Evolutionary conservation across 768 basidiomycete species (phyloP), one percentile per base, ranked within the genome.

Genomic region (Polyporus arcularius): DNA sequence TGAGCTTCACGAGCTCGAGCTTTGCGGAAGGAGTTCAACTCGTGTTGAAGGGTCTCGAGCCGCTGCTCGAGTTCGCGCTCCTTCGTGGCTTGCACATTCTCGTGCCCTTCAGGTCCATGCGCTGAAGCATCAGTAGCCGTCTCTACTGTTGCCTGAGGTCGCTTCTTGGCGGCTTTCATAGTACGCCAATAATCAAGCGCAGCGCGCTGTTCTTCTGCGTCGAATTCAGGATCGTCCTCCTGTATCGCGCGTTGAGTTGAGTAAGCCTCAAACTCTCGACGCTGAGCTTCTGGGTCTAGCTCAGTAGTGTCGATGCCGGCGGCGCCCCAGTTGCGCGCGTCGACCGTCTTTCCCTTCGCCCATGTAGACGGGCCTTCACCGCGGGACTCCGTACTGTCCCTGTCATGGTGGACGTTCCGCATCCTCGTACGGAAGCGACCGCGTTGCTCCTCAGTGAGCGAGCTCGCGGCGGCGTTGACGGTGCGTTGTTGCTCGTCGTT

Each of bases 271-370:
- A 45, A 35, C 46, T 52, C 62, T 0, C 53, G 55, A 6, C 40
- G 45, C 56, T 68, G 67, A n/a, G 60, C 57, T 0, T 65, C 62
- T 11, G 59, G 62, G 28, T 68, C 60, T 0, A 68, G 38, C 41
- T 68, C 67, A 0, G 53, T 48, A 7, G 48, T 2, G 1, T 55
- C 61, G 15, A 68, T 59, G 12, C 35, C 54, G 15, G 42, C 59
- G 0, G 54, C 57, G 41, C 67, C 67, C 67, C 67, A 68, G 46
- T 68, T 63, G 26, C 62, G 58, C 30, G 64, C 58, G 32, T 68
- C 64, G 2, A 65, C 52, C 0, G 60, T 55, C 57, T 68, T 68
- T 1, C 64, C 67, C 51, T 68, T 64, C 15, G 10, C 15, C 35
- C 14, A 21, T 12, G 48, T 51, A 1, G 67, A 67, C 1, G 67